These are phyloP conservation scores for Tetrapyrgos nigripes DNA, from an alignment of 1,284 basidiomycete species.

Conservation along the genomic window DNA sequence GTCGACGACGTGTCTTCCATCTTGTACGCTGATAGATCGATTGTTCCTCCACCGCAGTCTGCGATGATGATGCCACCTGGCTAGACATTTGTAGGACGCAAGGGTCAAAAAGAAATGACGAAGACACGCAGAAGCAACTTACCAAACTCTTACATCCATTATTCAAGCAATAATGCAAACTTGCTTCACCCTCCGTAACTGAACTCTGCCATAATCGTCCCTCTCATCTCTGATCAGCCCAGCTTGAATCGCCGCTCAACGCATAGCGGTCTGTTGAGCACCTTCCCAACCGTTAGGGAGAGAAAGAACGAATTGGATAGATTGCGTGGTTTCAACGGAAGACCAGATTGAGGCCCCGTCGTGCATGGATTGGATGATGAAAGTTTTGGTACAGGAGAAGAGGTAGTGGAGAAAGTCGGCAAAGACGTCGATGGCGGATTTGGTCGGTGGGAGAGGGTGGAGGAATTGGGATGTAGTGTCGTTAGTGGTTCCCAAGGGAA, in stretches of 20 bases:
- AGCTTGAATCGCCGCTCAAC: conserved; percentile 30
- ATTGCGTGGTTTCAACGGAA: conserved; percentile 18
- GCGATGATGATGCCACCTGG: conserved; percentile 49
- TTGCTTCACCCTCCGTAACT: conserved; percentile 58
- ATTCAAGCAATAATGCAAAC: conserved; percentile 51
- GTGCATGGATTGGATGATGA: neutral
- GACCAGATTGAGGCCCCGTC: conserved; percentile 17
- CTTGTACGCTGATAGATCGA: conserved; percentile 37
- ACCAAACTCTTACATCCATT: conserved; percentile 28
- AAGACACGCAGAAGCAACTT: neutral
- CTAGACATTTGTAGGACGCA: conserved; percentile 29
- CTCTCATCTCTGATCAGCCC: conserved; percentile 25
- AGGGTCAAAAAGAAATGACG: neutral
- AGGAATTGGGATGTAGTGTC: conserved; percentile 25
- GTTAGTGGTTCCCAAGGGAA: conserved; percentile 16
- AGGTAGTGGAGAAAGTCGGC: conserved; percentile 33
- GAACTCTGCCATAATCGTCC: conserved; percentile 41
- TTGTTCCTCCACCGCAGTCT: conserved; percentile 57
- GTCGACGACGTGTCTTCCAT: conserved; percentile 5
- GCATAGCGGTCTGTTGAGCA: conserved; percentile 32
- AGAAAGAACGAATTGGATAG: conserved; percentile 29
- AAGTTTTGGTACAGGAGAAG: conserved; percentile 51
- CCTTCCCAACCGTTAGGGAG: conserved; percentile 39
- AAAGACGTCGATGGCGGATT: conserved; percentile 8
- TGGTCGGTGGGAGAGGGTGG: conserved; percentile 7